phyloP scores from a whole-genome alignment of 495 filamentous ascomycete genomes.

The Filosporella fistucella region DNA sequence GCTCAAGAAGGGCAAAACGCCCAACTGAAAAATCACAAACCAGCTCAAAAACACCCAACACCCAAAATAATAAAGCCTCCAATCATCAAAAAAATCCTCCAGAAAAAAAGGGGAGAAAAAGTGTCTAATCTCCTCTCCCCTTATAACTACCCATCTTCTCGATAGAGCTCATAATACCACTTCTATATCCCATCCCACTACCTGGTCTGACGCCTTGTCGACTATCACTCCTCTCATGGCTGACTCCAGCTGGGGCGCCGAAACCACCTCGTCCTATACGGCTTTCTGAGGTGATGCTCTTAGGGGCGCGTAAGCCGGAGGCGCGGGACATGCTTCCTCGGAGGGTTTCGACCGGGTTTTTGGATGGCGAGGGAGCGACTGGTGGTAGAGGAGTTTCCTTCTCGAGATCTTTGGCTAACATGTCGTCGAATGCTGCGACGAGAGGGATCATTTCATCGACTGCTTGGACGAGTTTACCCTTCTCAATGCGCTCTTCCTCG shows the following conservation, averaged over 20 bases:
- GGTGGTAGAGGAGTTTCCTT: conserved; percentile 1
- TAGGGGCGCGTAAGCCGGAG: conserved; percentile 40
- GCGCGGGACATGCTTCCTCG: conserved; percentile 25
- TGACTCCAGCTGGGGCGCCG: conserved; percentile 15
- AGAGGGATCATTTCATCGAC: conserved; percentile 85
- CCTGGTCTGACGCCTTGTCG: conserved; percentile 21
- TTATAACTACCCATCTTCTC: conserved; percentile 61
- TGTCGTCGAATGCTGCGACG: conserved; percentile 25
- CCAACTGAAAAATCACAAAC: background rate
- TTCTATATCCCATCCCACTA: conserved; percentile 32
- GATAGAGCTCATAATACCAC: conserved; percentile 66
- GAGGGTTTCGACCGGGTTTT: conserved; percentile 16
- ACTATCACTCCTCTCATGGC: conserved; percentile 37
- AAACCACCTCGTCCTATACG: conserved; percentile 35
- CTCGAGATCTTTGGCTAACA: conserved; percentile 17
- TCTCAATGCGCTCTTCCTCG: conserved; percentile 81
- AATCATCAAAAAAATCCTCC: background rate
- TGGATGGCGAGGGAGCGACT: background rate
- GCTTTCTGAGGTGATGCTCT: conserved; percentile 28
- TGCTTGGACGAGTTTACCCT: conserved; percentile 86
- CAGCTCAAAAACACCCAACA: background rate
- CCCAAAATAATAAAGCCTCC: background rate
- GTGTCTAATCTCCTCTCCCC: conserved; percentile 14
- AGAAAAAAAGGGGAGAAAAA: background rate
- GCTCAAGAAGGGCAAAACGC: no score